Conservation (phyloP, 441 rosid genomes). For the Populus tomentosa region DNA sequence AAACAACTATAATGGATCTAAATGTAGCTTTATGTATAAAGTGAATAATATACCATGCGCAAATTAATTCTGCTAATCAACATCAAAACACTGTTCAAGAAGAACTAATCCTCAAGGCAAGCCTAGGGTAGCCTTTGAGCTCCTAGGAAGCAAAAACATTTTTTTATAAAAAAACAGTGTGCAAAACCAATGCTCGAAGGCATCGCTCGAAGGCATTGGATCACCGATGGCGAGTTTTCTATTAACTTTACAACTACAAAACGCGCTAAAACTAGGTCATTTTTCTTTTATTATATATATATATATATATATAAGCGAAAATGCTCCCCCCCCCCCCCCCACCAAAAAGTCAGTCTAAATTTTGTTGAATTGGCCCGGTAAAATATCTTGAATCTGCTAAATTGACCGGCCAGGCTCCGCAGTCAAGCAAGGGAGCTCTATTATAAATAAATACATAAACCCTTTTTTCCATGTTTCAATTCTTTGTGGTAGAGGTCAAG, state of each 20-base stretch:
- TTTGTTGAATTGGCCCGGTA: not conserved
- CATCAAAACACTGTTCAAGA: not conserved
- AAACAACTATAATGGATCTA: too few species aligned
- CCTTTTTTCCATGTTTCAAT: not conserved
- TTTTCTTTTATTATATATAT: not conserved
- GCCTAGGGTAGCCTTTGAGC: not conserved
- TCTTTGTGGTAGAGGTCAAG: constrained; percentile 1
- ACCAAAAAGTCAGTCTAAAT: not conserved
- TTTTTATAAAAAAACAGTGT: not conserved
- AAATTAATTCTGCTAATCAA: not conserved
- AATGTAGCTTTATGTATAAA: too few species aligned
- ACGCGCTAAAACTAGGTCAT: not conserved
- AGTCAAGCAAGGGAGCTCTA: not conserved
- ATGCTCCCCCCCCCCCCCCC: too few species aligned
- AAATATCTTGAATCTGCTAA: not conserved
- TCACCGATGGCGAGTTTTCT: not conserved
- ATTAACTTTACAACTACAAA: too few species aligned
- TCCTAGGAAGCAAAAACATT: not conserved
- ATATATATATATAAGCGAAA: too few species aligned
- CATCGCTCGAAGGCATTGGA: not conserved
- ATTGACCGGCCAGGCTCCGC: constrained; percentile 1
- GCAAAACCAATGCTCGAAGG: not conserved
- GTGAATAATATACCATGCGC: too few species aligned
- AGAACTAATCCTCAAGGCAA: not conserved
- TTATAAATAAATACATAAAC: not conserved